These are phyloP conservation scores for Plenodomus tracheiphilus DNA, from an alignment of 2,329 filamentous ascomycete species.

Conservation along the genomic window DNA sequence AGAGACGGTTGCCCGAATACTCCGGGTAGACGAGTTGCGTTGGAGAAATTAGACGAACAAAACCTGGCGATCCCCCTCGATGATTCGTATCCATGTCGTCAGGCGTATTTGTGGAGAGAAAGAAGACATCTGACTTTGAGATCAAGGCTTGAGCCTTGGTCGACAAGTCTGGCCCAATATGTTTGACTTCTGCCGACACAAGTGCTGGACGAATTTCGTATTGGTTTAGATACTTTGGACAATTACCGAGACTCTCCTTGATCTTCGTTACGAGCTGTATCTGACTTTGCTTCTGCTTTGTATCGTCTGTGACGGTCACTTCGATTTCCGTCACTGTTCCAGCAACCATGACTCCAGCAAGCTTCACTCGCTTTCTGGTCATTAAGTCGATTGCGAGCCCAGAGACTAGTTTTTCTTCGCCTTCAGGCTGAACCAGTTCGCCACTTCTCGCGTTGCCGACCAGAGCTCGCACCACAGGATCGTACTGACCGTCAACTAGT, in stretches of 20 bases:
- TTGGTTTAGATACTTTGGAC: constrained; percentile 83
- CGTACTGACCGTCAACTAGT: constrained; percentile 62
- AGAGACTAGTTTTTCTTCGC: constrained; percentile 58
- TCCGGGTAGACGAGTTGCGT: constrained; percentile 74
- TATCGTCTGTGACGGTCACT: constrained; percentile 27
- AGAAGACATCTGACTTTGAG: constrained; percentile 71
- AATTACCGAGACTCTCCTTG: constrained; percentile 75
- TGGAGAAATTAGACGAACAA: constrained; percentile 69
- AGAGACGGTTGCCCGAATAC: constrained; percentile 81
- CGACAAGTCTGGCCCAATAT: constrained; percentile 54
- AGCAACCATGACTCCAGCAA: constrained; percentile 70
- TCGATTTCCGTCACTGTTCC: constrained; percentile 56
- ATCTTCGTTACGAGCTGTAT: constrained; percentile 69
- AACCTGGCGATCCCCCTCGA: constrained; percentile 73
- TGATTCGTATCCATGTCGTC: constrained; percentile 82
- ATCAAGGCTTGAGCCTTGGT: constrained; percentile 63
- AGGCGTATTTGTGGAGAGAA: constrained; percentile 68
- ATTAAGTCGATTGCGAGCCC: constrained; percentile 67
- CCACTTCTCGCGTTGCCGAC: constrained; percentile 53
- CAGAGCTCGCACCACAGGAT: constrained; percentile 71
- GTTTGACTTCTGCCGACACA: constrained; percentile 58
- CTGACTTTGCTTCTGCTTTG: constrained; percentile 34
- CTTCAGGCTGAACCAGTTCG: constrained; percentile 43
- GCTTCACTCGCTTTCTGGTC: constrained; percentile 71
- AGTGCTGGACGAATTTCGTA: constrained; percentile 63